phyloP scores from a whole-genome alignment of 106 monocot genomes.

The Posidonia australis region DNA sequence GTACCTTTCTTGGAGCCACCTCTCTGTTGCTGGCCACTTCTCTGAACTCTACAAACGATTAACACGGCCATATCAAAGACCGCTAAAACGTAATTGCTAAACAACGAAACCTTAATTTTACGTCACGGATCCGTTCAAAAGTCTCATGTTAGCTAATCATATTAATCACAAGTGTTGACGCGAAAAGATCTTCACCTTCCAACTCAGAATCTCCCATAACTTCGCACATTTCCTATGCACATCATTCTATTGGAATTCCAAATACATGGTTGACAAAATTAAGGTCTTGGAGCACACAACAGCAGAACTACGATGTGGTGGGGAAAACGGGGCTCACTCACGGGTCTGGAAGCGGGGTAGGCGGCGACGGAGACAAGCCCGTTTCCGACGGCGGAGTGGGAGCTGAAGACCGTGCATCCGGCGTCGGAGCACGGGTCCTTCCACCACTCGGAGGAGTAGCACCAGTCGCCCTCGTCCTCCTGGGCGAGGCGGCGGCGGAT shows the following conservation, averaged over 20 bases:
- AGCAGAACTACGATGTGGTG: no score
- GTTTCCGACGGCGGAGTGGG: conserved; percentile 55
- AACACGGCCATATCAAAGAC: background rate
- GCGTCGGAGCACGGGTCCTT: conserved; percentile 17
- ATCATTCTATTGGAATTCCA: no score
- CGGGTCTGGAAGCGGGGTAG: conserved; percentile 81
- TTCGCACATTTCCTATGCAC: no score
- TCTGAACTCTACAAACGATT: conserved; percentile 29
- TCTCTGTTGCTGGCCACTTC: conserved; percentile 50
- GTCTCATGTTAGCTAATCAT: no score
- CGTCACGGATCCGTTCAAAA: no score
- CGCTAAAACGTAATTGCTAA: no score
- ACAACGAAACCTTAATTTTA: no score
- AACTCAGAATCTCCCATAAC: no score
- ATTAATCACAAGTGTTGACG: no score
- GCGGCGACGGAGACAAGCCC: conserved; percentile 76
- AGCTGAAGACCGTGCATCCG: conserved; percentile 61
- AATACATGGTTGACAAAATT: no score
- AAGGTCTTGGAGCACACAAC: no score
- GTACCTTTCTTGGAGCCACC: conserved; percentile 60
- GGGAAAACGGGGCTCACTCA: conserved; percentile 6
- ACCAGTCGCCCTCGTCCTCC: conserved; percentile 84
- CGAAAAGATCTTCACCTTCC: no score
- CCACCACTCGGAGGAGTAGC: conserved; percentile 82
- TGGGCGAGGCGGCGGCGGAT: conserved; percentile 12